These are phyloP conservation scores for Hemileia vastatrix DNA, from an alignment of 1,284 basidiomycete genomes.

Conservation along the genomic window DNA sequence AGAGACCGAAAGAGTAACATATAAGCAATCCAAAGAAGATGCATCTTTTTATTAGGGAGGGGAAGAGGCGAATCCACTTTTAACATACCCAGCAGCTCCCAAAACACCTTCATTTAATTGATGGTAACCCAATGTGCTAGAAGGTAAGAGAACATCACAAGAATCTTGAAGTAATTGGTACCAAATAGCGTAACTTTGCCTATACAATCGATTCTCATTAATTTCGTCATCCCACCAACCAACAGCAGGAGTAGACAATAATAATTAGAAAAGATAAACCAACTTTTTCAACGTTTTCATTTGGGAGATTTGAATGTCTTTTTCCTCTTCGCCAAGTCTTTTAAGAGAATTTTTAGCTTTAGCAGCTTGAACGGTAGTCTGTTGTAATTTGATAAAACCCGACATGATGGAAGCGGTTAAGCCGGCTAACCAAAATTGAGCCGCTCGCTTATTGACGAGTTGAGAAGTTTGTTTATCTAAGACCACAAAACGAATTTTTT, in stretches of 20 bases:
- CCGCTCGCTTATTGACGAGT: conserved; percentile 61
- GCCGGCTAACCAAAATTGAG: conserved; percentile 82
- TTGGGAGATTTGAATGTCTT: conserved; percentile 12
- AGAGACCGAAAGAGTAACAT: neutral
- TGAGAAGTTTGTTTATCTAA: conserved; percentile 55
- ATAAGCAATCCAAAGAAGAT: neutral
- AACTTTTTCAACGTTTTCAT: conserved; percentile 2
- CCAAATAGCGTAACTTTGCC: conserved; percentile 57
- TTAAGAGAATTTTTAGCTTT: conserved; percentile 1
- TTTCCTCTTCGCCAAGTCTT: conserved; percentile 9
- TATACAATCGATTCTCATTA: conserved; percentile 43
- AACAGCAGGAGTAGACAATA: conserved; percentile 23
- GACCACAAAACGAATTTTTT: conserved; percentile 40
- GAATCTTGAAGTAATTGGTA: conserved; percentile 71
- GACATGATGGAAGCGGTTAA: conserved; percentile 48
- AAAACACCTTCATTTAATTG: conserved; percentile 75
- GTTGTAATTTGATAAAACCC: conserved; percentile 7
- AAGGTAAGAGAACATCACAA: conserved; percentile 79
- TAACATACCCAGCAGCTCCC: conserved; percentile 69
- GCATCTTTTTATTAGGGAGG: neutral
- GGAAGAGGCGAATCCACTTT: no score
- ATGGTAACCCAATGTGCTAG: conserved; percentile 66
- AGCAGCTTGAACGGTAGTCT: conserved; percentile 1
- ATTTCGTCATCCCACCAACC: conserved; percentile 42
- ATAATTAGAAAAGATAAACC: neutral